These are phyloP conservation scores for Leptomonas seymouri DNA, from an alignment of 208 protist species.

Conservation along the genomic window DNA sequence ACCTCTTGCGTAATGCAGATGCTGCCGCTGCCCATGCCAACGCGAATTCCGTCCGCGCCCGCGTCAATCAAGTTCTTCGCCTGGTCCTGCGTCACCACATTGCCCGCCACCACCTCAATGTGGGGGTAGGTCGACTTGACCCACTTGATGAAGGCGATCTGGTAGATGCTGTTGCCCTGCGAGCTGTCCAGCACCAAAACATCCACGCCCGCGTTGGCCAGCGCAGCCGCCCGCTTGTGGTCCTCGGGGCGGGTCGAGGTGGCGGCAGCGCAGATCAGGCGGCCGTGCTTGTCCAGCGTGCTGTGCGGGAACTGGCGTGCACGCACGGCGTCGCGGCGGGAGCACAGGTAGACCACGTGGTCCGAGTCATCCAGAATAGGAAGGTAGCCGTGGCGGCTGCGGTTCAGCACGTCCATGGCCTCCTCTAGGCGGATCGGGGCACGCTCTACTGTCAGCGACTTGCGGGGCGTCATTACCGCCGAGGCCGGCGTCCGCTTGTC, in stretches of 20 bases:
- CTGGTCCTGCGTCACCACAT: slow-evolving; percentile 97
- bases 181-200: slow-evolving; percentile 96
- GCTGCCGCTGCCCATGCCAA: slow-evolving; percentile 98
- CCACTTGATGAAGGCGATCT: slow-evolving; percentile 95
- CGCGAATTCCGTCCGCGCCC: slow-evolving; percentile 96
- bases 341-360: slow-evolving; percentile 93
- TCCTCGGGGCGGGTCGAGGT: slow-evolving; percentile 93
- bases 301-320: slow-evolving; percentile 84
- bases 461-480: slow-evolving; percentile 88
- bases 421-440: slow-evolving; percentile 92
- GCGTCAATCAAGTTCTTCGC: slow-evolving; percentile 97
- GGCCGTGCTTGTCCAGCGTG: slow-evolving; percentile 80
- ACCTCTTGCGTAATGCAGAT: slow-evolving; percentile 99
- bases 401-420: slow-evolving; percentile 95
- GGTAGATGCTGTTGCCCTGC: slow-evolving; percentile 97
- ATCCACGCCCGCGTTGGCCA: slow-evolving; percentile 92
- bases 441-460: slow-evolving; percentile 82
- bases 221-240: slow-evolving; percentile 74
- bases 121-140: slow-evolving; percentile 91
- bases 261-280: slow-evolving; percentile 90
- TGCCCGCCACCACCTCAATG: slow-evolving; percentile 94
- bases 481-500: slow-evolving; percentile 73
- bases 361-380: slow-evolving; percentile 95
- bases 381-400: slow-evolving; percentile 95
- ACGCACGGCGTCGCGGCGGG: slow-evolving; percentile 82